A percentile compares a stretch with the other conserved stretches of the same genome.
These are phyloP conservation scores for Karstenula rhodostoma DNA, from an alignment of 2,329 filamentous ascomycete species.

Conservation along the genomic window DNA sequence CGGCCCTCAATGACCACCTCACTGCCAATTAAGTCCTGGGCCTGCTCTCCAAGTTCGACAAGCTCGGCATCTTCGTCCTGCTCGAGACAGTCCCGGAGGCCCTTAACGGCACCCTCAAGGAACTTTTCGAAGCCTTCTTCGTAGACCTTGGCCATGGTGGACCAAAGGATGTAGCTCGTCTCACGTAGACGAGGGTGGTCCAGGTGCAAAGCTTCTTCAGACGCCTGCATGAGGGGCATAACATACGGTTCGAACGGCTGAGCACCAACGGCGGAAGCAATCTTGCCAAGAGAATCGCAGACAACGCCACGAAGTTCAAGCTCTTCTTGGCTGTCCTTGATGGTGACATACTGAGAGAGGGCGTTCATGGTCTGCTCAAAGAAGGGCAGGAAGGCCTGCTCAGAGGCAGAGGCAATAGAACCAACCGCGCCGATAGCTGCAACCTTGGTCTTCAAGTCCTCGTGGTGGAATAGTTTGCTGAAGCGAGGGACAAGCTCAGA, in stretches of 20 bases:
- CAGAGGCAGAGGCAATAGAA: slow-evolving; percentile 86
- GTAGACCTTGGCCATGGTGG: slow-evolving; percentile 92
- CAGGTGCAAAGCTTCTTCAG: slow-evolving; percentile 87
- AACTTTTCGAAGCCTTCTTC: slow-evolving; percentile 82
- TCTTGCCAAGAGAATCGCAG: slow-evolving; percentile 91
- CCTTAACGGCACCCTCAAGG: slow-evolving; percentile 78
- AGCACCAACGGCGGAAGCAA: slow-evolving; percentile 86
- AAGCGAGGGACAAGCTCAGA: slow-evolving; percentile 84
- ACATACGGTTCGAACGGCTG: slow-evolving; percentile 91
- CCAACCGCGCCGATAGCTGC: slow-evolving; percentile 89
- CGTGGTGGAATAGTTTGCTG: slow-evolving; percentile 81
- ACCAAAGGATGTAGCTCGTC: slow-evolving; percentile 97
- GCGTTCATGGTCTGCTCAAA: slow-evolving; percentile 90
- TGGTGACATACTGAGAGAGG: slow-evolving; percentile 81
- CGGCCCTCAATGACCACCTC: slow-evolving; percentile 82
- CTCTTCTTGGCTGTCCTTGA: slow-evolving; percentile 90
- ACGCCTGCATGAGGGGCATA: slow-evolving; percentile 86
- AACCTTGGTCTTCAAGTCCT: slow-evolving; percentile 88
- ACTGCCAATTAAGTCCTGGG: slow-evolving; percentile 75
- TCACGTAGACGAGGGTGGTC: slow-evolving; percentile 92
- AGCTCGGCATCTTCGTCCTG: slow-evolving; percentile 87
- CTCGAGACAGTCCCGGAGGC: slow-evolving; percentile 84
- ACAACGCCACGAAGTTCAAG: slow-evolving; percentile 88
- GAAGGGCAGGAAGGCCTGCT: slow-evolving; percentile 85
- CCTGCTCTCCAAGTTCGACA: slow-evolving; percentile 76